Evolutionary conservation across 164 flowering plant genomes (phyloP).

Genomic region (Sextonia rubra): DNA sequence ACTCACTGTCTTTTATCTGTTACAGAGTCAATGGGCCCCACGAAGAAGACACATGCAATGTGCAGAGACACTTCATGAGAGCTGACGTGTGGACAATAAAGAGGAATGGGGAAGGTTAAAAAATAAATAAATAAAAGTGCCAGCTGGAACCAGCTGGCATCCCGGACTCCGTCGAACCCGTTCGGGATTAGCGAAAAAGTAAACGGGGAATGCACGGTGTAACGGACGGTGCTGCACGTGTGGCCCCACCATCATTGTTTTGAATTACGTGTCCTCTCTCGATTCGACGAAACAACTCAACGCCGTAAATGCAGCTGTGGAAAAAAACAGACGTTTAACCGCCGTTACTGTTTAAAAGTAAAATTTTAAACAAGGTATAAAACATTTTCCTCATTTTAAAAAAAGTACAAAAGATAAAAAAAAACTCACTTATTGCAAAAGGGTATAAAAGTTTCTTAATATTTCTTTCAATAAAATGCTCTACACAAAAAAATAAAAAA

Average conservation of each 20-base stretch:
- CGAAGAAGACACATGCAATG: not conserved
- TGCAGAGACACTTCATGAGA: not conserved
- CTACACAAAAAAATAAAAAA: too few relatives aligned
- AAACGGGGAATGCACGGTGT: slow-evolving; percentile 6
- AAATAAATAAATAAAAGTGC: not conserved
- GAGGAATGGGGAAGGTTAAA: not conserved
- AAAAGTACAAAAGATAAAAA: too few relatives aligned
- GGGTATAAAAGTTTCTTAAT: too few relatives aligned
- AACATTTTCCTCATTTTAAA: too few relatives aligned
- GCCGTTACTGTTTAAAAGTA: too few relatives aligned
- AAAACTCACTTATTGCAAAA: too few relatives aligned
- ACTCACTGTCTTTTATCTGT: not conserved
- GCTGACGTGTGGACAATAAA: not conserved
- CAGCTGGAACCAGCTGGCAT: slow-evolving; percentile 18
- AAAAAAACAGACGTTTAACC: too few relatives aligned
- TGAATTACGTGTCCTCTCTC: slow-evolving; percentile 1
- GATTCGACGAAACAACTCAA: not conserved
- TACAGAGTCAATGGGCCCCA: not conserved
- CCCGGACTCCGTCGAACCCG: slow-evolving; percentile 4
- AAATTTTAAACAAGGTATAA: too few relatives aligned
- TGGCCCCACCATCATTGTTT: not conserved
- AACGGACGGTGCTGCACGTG: slow-evolving; percentile 3
- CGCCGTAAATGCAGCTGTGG: too few relatives aligned
- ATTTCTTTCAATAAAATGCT: too few relatives aligned
- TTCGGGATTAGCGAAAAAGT: slow-evolving; percentile 6